A percentile compares a stretch with the other conserved stretches of the same genome.
Evolutionary conservation across 768 basidiomycete genomes (phyloP).

Genomic region (Tubosaeta sp.): DNA sequence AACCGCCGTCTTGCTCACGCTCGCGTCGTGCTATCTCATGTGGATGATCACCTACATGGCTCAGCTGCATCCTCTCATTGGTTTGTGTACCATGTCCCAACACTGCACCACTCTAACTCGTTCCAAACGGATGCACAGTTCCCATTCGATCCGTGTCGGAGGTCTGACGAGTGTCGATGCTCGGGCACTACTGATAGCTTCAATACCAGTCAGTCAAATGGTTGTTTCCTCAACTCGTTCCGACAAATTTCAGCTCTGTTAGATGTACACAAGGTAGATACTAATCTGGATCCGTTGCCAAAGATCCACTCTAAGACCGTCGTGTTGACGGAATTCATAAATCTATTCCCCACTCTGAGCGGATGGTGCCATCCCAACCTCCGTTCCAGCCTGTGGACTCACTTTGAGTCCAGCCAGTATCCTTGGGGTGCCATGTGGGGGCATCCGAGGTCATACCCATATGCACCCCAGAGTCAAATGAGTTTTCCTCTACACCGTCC

Average conservation of each 20-base stretch:
- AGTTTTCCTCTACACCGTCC: conserved; percentile 17
- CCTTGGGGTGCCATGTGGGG: conserved; percentile 3
- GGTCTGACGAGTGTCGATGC: conserved; percentile 9
- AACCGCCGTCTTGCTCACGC: conserved; percentile 70
- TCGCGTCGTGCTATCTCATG: conserved; percentile 87
- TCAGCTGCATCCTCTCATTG: conserved; percentile 85
- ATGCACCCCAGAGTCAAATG: conserved; percentile 28
- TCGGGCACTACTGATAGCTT: conserved; percentile 3
- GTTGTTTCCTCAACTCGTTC: background rate
- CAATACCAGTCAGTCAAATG: conserved; percentile 21
- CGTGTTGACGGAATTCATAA: background rate
- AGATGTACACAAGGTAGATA: conserved; percentile 24
- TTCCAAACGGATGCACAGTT: conserved; percentile 4
- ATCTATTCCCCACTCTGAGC: conserved; percentile 1
- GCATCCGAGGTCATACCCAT: conserved; percentile 10
- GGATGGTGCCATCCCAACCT: background rate
- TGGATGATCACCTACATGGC: conserved; percentile 98
- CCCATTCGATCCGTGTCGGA: conserved; percentile 16
- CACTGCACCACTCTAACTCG: background rate
- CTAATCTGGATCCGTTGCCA: conserved; percentile 14
- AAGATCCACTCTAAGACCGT: conserved; percentile 1
- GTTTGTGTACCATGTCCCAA: conserved; percentile 41
- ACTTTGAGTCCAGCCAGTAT: conserved; percentile 13
- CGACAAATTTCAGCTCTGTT: conserved; percentile 11
- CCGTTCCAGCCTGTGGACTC: conserved; percentile 4